Percentiles rank a stretch among this genome's conserved stretches.
These are phyloP conservation scores for Fusarium sp. DNA, from an alignment of 2,329 filamentous ascomycete genomes.

Conservation along the genomic window DNA sequence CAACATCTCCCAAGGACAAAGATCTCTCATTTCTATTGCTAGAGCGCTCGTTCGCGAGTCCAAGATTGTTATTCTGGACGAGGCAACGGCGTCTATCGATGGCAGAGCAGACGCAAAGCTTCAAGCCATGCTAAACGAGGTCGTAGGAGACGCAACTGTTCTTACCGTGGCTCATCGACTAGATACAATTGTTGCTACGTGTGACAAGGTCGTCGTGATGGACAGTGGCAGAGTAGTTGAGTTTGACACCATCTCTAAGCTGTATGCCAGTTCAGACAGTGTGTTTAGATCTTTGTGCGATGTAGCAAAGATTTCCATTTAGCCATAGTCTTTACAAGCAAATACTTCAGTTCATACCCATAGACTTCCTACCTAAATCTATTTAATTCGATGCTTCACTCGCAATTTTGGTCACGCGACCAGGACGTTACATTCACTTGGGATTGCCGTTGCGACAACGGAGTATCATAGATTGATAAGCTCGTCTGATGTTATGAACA, in stretches of 20 bases:
- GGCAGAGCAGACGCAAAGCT: constrained; percentile 19
- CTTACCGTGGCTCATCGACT: constrained; percentile 33
- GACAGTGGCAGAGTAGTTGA: constrained; percentile 26
- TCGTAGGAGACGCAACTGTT: constrained; percentile 23
- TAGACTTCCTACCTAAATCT: neutral
- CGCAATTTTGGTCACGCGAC: neutral
- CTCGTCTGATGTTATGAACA: too few species aligned
- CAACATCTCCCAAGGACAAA: constrained; percentile 21
- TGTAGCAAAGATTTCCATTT: constrained; percentile 9
- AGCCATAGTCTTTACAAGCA: neutral
- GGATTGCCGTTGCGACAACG: neutral
- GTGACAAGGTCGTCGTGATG: constrained; percentile 30
- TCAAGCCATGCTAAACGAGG: constrained; percentile 16
- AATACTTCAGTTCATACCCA: neutral
- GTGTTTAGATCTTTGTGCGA: constrained; percentile 21
- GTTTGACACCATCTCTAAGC: constrained; percentile 9
- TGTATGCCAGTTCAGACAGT: neutral
- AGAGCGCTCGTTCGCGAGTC: constrained; percentile 11
- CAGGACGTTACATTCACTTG: neutral
- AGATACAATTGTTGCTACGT: constrained; percentile 33
- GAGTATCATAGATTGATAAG: neutral
- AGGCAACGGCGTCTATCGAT: constrained; percentile 19
- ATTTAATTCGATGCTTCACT: neutral
- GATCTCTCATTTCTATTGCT: constrained; percentile 17
- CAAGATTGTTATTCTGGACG: constrained; percentile 17